Percentiles rank a stretch among this genome's conserved stretches.
These are phyloP conservation scores for Austroboletus niveus DNA, from an alignment of 1,284 basidiomycete species.

Conservation along the genomic window DNA sequence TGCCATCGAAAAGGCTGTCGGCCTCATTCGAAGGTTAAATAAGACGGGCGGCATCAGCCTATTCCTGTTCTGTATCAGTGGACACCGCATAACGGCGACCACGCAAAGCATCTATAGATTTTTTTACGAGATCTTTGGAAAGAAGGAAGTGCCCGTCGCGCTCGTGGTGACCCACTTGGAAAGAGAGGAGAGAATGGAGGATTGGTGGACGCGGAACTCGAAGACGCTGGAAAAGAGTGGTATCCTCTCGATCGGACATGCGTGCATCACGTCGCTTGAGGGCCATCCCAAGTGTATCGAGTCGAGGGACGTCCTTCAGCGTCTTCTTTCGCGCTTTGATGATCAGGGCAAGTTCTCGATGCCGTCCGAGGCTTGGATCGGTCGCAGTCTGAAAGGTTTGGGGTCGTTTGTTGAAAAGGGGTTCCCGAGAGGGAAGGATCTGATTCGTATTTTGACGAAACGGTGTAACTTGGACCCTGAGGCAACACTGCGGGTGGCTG, in stretches of 20 bases:
- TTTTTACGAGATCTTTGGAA: not conserved
- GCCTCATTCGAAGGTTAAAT: no score
- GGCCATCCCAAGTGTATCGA: slow-evolving; percentile 16
- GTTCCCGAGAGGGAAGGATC: slow-evolving; percentile 26
- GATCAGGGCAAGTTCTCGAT: slow-evolving; percentile 28
- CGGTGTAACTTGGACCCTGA: slow-evolving; percentile 26
- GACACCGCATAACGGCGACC: no score
- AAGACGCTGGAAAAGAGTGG: slow-evolving; percentile 18
- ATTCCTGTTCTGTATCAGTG: not conserved
- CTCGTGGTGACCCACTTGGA: slow-evolving; percentile 28
- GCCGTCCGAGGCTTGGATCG: slow-evolving; percentile 29
- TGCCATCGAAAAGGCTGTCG: no score
- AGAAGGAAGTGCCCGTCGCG: not conserved
- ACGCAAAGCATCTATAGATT: no score
- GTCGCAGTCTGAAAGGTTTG: slow-evolving; percentile 23
- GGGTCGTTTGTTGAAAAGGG: slow-evolving; percentile 18
- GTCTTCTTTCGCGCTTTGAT: slow-evolving; percentile 17
- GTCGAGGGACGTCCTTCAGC: slow-evolving; percentile 17
- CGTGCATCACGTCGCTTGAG: slow-evolving; percentile 26
- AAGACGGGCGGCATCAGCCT: not conserved
- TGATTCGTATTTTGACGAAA: slow-evolving; percentile 25
- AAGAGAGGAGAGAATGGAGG: slow-evolving; percentile 30
- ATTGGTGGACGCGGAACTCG: slow-evolving; percentile 30
- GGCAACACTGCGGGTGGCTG: slow-evolving; percentile 24
- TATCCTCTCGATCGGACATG: slow-evolving; percentile 23